Evolutionary conservation across 352 stramenopile genomes (phyloP).

Genomic region (Pythium coloratum): DNA sequence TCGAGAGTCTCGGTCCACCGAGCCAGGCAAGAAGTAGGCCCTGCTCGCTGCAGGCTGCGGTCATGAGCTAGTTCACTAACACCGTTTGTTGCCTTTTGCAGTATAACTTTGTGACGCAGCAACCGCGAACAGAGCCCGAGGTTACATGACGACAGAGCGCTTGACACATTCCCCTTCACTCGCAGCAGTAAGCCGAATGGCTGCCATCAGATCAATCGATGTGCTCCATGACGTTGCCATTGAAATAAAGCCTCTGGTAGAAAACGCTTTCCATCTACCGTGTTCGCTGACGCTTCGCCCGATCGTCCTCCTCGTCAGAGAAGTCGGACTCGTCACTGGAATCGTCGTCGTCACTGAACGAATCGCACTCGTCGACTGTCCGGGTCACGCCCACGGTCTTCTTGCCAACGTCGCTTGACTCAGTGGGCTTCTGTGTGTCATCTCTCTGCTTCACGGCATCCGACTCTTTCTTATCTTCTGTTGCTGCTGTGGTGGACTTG

Average conservation of each 20-base stretch:
- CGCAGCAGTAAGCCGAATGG: not conserved
- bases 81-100: constrained; percentile 3
- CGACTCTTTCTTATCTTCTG: not conserved
- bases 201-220: not conserved
- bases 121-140: constrained; percentile 15
- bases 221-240: not conserved
- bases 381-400: not conserved
- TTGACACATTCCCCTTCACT: not conserved
- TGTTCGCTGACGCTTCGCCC: constrained; percentile 10
- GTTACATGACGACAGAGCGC: constrained; percentile 2
- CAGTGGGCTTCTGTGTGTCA: not conserved
- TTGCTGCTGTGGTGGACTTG: not conserved
- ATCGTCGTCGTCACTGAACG: constrained; percentile 26
- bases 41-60: not conserved
- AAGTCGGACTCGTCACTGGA: constrained; percentile 46
- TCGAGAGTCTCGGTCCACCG: constrained; percentile 51
- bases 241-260: not conserved
- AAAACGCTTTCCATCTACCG: not conserved
- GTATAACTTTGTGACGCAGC: constrained; percentile 33
- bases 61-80: not conserved
- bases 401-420: not conserved
- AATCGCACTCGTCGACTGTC: constrained; percentile 15
- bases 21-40: constrained; percentile 37
- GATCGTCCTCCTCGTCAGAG: constrained; percentile 24
- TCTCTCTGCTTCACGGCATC: not conserved